These are phyloP conservation scores for Phylloporus arenicola DNA, from an alignment of 768 basidiomycete species.

Conservation along the genomic window DNA sequence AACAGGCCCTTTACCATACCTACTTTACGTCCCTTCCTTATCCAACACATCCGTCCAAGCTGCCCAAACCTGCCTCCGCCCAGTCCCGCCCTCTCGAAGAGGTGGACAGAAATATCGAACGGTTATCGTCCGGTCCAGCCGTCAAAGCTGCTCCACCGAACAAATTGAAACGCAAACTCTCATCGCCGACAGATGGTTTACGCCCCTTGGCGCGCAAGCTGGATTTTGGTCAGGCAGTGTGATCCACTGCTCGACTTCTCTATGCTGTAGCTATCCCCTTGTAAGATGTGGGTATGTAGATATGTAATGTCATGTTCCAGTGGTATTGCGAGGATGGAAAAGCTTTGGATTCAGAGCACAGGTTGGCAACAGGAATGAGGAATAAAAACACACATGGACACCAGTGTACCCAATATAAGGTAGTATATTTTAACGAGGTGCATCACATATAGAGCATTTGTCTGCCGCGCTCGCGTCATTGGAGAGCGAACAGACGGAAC, in stretches of 20 bases:
- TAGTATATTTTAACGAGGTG: slow-evolving; percentile 29
- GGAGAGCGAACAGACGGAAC: slow-evolving; percentile 35
- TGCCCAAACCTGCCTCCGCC: slow-evolving; percentile 64
- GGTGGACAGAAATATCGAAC: slow-evolving; percentile 67
- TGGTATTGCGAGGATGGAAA: not conserved
- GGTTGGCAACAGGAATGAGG: slow-evolving; percentile 1
- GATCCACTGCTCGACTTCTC: not conserved
- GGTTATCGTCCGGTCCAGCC: slow-evolving; percentile 43
- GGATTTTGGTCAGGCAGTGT: slow-evolving; percentile 54
- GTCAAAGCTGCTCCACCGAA: slow-evolving; percentile 49
- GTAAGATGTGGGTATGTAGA: not conserved
- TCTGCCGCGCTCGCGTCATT: slow-evolving; percentile 41
- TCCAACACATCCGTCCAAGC: slow-evolving; percentile 81
- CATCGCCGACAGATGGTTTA: slow-evolving; percentile 46
- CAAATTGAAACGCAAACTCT: slow-evolving; percentile 65
- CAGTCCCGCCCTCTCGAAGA: slow-evolving; percentile 65
- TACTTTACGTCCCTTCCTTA: slow-evolving; percentile 86
- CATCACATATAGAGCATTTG: slow-evolving; percentile 51
- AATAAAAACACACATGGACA: slow-evolving; percentile 12
- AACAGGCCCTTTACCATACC: slow-evolving; percentile 75
- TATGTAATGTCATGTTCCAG: slow-evolving; percentile 4
- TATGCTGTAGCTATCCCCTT: not conserved
- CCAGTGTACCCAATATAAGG: slow-evolving; percentile 5
- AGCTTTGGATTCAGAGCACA: not conserved
- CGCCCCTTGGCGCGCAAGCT: slow-evolving; percentile 65